These are phyloP conservation scores for Dothiorella sarmentorum DNA, from an alignment of 2,329 filamentous ascomycete genomes.

Conservation along the genomic window DNA sequence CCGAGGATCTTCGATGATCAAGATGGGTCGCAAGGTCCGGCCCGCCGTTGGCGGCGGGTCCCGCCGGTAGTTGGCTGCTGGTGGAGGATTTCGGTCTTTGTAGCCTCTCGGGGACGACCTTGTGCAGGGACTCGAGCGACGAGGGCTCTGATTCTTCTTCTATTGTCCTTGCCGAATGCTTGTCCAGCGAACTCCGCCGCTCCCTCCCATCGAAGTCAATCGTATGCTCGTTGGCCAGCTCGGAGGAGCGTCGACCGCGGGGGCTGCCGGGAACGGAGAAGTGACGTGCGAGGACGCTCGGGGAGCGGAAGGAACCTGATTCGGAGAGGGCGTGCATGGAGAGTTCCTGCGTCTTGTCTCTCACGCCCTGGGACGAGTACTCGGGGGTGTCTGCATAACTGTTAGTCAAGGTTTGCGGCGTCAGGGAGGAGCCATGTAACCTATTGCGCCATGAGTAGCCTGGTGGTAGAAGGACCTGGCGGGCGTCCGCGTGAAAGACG, in stretches of 20 bases:
- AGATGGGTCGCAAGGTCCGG: not conserved
- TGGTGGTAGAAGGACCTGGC: constrained; percentile 70
- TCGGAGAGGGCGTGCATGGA: constrained; percentile 69
- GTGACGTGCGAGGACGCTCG: constrained; percentile 13
- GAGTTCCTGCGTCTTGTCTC: constrained; percentile 82
- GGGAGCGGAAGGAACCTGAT: constrained; percentile 18
- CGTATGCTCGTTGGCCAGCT: constrained; percentile 1
- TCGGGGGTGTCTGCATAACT: constrained; percentile 62
- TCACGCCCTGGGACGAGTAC: constrained; percentile 71
- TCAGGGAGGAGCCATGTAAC: constrained; percentile 29
- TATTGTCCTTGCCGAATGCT: not conserved
- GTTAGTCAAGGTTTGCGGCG: constrained; percentile 2
- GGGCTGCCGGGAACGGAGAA: not conserved
- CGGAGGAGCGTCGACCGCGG: constrained; percentile 1
- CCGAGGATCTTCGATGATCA: constrained; percentile 2
- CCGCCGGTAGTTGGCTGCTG: not conserved
- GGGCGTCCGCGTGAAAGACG: constrained; percentile 48
- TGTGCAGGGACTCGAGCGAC: not conserved
- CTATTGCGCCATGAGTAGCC: constrained; percentile 57
- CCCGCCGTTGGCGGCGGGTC: constrained; percentile 1
- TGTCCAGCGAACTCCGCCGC: constrained; percentile 1
- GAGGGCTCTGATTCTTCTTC: constrained; percentile 9
- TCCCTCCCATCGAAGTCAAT: not conserved
- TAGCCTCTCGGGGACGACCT: not conserved
- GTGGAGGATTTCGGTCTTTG: not conserved